Evolutionary conservation across 2,329 filamentous ascomycete genomes (phyloP).

Genomic region (Pestalotiopsis sp.): DNA sequence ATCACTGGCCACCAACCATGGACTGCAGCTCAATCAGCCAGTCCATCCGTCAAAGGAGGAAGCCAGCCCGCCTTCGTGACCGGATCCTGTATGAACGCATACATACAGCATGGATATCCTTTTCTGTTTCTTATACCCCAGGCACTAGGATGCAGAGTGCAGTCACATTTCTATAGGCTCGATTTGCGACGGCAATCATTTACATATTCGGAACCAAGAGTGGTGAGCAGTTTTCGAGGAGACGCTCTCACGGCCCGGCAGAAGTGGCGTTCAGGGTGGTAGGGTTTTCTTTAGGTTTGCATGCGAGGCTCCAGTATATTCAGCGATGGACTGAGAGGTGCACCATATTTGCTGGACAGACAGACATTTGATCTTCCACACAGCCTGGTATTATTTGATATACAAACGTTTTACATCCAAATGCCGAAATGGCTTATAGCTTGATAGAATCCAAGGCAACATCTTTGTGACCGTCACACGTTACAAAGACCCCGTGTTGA

Average conservation of each 20-base stretch:
- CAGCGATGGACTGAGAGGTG: background rate
- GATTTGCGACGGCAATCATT: background rate
- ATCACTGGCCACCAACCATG: constrained; percentile 64
- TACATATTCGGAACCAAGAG: background rate
- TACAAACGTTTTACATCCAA: too few species aligned
- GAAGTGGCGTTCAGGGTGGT: background rate
- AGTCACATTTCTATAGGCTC: background rate
- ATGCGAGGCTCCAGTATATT: background rate
- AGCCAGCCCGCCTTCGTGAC: constrained; percentile 20
- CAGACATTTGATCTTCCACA: too few species aligned
- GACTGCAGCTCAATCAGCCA: constrained; percentile 49
- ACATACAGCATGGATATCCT: constrained; percentile 4
- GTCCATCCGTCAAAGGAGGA: constrained; percentile 38
- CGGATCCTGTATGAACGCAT: background rate
- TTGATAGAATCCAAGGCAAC: too few species aligned
- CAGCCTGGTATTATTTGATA: too few species aligned
- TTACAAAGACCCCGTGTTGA: too few species aligned
- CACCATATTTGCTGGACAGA: background rate
- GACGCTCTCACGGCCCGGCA: background rate
- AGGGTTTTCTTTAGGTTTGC: background rate
- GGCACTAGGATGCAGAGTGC: constrained; percentile 3
- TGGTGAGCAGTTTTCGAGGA: background rate
- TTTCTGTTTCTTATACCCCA: constrained; percentile 15
- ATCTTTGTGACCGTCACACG: too few species aligned
- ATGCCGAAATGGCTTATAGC: too few species aligned